Conservation (phyloP, 148 eudicot species). For the Camellia sinensis region DNA sequence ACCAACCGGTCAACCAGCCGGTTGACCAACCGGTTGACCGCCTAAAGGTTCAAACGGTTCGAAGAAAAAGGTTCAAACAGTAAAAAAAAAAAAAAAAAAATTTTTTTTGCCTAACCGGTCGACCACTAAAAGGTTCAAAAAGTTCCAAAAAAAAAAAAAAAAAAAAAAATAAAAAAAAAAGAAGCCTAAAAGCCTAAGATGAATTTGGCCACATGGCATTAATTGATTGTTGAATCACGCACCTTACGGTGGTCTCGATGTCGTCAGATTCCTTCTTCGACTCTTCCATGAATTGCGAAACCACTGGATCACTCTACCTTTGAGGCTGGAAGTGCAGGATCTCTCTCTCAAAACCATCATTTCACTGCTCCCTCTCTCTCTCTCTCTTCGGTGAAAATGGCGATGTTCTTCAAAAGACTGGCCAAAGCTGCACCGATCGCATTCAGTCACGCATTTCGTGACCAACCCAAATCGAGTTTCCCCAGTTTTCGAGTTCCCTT, state of each 20-base stretch:
- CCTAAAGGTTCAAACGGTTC: no score
- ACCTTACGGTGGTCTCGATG: background rate
- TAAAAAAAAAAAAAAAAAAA: no score
- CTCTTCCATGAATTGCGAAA: background rate
- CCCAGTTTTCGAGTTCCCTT: slow-evolving; percentile 37
- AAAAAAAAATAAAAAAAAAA: no score
- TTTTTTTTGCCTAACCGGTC: no score
- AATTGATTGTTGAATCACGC: background rate
- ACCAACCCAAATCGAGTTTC: slow-evolving; percentile 33
- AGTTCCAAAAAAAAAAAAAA: no score
- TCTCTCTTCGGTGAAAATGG: slow-evolving; percentile 41
- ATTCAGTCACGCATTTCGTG: slow-evolving; percentile 33
- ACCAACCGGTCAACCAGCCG: no score
- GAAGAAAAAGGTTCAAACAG: no score
- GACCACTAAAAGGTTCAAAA: no score
- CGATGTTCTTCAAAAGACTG: slow-evolving; percentile 55
- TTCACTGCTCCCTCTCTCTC: background rate
- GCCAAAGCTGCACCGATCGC: slow-evolving; percentile 59
- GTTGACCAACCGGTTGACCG: no score
- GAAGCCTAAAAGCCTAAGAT: no score
- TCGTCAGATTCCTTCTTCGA: background rate
- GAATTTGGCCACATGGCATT: background rate
- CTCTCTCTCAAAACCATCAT: background rate
- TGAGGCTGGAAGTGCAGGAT: background rate
- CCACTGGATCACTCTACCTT: no score